A percentile compares a stretch with the other conserved stretches of the same genome.
Conservation (phyloP, 2,329 filamentous ascomycete species). For the Colletotrichum musae region DNA sequence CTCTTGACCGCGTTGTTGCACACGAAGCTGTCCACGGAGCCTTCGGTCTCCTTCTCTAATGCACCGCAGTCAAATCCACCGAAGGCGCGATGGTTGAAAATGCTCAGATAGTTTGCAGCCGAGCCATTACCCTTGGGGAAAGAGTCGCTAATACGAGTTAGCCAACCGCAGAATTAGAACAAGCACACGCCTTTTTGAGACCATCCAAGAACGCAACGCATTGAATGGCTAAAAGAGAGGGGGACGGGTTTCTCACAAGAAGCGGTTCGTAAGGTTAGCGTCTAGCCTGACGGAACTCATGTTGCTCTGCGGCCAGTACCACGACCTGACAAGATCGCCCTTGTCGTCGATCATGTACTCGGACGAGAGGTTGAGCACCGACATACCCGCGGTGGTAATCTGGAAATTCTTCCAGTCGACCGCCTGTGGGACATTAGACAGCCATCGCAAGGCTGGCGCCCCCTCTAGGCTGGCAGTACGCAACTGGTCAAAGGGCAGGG, state of each 20-base stretch:
- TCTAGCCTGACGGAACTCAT: not conserved
- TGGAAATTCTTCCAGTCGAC: not conserved
- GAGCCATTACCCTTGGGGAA: too few relatives aligned
- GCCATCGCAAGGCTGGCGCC: not conserved
- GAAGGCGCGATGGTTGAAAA: too few relatives aligned
- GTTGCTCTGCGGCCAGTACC: conserved; percentile 4
- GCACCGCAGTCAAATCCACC: too few relatives aligned
- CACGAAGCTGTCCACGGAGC: too few relatives aligned
- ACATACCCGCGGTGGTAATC: not conserved
- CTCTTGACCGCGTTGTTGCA: too few relatives aligned
- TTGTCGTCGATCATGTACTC: conserved; percentile 1
- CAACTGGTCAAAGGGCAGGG: not conserved
- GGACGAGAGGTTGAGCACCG: not conserved
- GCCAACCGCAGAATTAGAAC: too few relatives aligned
- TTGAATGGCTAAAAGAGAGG: too few relatives aligned
- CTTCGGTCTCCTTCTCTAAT: too few relatives aligned
- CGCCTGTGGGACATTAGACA: not conserved
- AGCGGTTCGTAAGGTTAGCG: not conserved
- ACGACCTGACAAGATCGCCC: not conserved
- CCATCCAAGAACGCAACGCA: too few relatives aligned
- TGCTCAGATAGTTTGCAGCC: too few relatives aligned
- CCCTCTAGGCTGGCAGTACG: not conserved
- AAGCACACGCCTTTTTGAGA: too few relatives aligned
- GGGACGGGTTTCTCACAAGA: not conserved
- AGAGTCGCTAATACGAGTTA: too few relatives aligned